Percentiles rank a stretch among this genome's conserved stretches.
phyloP scores from a whole-genome alignment of 2,329 filamentous ascomycete species.

The Cercospora sesami region DNA sequence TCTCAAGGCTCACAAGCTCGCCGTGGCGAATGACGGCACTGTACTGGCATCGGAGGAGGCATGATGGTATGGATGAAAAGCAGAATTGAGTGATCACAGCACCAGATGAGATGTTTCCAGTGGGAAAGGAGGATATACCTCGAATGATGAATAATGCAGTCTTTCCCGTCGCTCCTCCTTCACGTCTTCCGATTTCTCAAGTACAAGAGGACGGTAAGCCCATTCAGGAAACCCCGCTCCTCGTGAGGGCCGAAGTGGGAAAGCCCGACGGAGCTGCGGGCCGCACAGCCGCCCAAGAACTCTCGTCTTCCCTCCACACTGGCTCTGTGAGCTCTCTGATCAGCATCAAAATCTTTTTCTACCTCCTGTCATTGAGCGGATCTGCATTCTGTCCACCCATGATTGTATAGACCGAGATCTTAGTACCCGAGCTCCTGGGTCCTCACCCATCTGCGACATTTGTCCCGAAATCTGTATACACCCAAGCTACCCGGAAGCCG shows the following conservation, averaged over 20 bases:
- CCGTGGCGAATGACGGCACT: slow-evolving; percentile 29
- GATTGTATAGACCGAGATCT: neutral
- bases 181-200: neutral
- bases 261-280: neutral
- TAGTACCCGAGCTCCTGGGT: neutral
- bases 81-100: neutral
- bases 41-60: slow-evolving; percentile 30
- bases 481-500: too few relatives aligned
- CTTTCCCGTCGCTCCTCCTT: neutral
- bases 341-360: neutral
- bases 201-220: neutral
- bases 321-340: neutral
- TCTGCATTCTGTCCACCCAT: neutral
- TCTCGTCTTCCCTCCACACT: neutral
- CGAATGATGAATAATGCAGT: neutral
- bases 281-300: neutral
- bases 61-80: slow-evolving; percentile 4
- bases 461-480: too few relatives aligned
- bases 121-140: neutral
- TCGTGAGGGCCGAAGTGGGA: neutral
- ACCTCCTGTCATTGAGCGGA: neutral
- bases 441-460: neutral
- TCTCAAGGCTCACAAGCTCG: slow-evolving; percentile 30
- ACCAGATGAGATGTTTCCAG: neutral
- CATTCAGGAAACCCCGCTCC: neutral